Evolutionary conservation across 257 asterid species (phyloP), one percentile per base, ranked within the genome.

Genomic region (Solanum rostratum): DNA sequence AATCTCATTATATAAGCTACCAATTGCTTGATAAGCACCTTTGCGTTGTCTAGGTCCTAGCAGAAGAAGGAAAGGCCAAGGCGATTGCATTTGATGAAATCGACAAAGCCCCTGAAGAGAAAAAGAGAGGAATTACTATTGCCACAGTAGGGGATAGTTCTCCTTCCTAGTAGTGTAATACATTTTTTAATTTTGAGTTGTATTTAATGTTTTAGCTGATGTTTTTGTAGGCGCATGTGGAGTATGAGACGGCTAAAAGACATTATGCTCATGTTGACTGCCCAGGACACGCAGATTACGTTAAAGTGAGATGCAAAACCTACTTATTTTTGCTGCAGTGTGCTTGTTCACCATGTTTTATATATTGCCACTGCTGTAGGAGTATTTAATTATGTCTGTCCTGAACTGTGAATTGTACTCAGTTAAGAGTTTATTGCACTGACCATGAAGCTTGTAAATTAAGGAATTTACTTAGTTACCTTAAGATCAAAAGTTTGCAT

Each of bases 211-310:
- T 81, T 85, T 18, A 86, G 54, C 33, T 88, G 60, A 83, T 88
- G 59, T 50, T 43, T n/a, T 88, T 88, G 89, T 91, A 96, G 99
- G 97, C 99, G 33, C 99, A 96, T 79, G 99, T 96, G 20, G 99
- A 96, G 79, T 96, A 96, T 37, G 99, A 96, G 89, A 96, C 99
- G 37, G 86, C 88, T 18, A 96, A 96, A 90, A 90, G 99, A 62
- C 99, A 96, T 88, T 96, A 96, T 86, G 98, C 99, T 54, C 99
- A 96, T 65, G 99, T 96, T 7, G 99, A 96, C 85, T 96, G 99
- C 86, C 99, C 99, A 29, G 99, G 99, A 9, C 99, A 96, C 66
- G 99, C 99, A 10, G 99, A 96, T 85, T 96, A 96, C 85, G 98
- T 95, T 82, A 95, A 95, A 88, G 99, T 94, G 87, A 89, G 95